Evolutionary conservation across 2,329 filamentous ascomycete species (phyloP).

Genomic region (Cercospora beticola): DNA sequence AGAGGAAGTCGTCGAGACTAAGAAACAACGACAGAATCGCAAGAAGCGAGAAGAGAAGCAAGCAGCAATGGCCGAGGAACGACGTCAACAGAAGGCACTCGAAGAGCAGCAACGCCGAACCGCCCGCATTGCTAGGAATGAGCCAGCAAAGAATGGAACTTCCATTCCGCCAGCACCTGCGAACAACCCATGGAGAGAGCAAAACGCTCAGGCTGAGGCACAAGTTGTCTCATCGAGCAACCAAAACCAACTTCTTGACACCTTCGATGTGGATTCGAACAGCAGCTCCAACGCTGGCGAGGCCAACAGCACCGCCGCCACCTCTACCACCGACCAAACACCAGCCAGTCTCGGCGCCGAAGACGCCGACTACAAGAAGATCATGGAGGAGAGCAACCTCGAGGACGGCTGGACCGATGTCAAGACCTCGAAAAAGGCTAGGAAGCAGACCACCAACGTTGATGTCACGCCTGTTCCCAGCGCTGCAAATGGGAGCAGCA

Average conservation of each 20-base stretch:
- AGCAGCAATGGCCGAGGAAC: conserved; percentile 70
- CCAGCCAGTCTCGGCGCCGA: conserved; percentile 51
- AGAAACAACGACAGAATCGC: conserved; percentile 93
- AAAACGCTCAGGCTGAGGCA: conserved; percentile 20
- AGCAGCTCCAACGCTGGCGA: conserved; percentile 41
- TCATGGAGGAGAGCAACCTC: conserved; percentile 47
- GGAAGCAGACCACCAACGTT: conserved; percentile 39
- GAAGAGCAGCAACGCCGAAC: conserved; percentile 80
- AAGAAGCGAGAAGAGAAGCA: conserved; percentile 83
- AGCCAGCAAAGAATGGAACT: conserved; percentile 76
- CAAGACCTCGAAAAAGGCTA: conserved; percentile 54
- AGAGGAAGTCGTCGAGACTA: conserved; percentile 69
- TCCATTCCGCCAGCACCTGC: conserved; percentile 46
- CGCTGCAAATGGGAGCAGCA: conserved; percentile 3
- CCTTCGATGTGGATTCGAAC: conserved; percentile 49
- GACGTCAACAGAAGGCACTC: conserved; percentile 72
- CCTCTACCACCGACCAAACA: conserved; percentile 39
- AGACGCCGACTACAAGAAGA: conserved; percentile 60
- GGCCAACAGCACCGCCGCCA: conserved; percentile 41
- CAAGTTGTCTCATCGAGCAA: conserved; percentile 11
- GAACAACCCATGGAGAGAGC: conserved; percentile 56
- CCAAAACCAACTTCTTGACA: conserved; percentile 47
- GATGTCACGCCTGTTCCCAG: conserved; percentile 20
- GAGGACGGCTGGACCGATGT: conserved; percentile 63
- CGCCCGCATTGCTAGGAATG: conserved; percentile 78